Evolutionary conservation across 208 protist species (phyloP).

Genomic region (Entamoeba dispar): DNA sequence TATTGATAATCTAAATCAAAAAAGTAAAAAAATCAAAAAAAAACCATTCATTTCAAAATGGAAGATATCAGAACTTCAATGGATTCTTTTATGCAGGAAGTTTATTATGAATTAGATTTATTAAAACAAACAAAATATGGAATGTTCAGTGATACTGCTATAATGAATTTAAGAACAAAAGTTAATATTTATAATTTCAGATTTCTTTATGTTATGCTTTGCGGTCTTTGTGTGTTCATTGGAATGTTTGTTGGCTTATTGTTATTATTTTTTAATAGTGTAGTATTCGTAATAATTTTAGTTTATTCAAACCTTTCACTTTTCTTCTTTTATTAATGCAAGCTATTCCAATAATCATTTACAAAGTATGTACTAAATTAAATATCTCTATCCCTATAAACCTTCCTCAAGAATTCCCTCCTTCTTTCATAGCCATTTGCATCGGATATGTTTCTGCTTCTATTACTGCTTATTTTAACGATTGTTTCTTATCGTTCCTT

Average conservation of each 20-base stretch:
- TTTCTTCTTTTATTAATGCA: too few relatives aligned
- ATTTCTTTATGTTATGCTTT: neutral
- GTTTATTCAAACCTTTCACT: neutral
- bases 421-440: neutral
- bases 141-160: neutral
- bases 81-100: too few relatives aligned
- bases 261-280: neutral
- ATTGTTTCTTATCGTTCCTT: neutral
- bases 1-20: too few relatives aligned
- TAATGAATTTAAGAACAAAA: neutral
- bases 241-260: neutral
- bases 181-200: neutral
- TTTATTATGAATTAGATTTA: neutral
- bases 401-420: neutral
- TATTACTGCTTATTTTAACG: neutral
- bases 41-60: too few relatives aligned
- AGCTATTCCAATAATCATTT: too few relatives aligned
- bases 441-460: neutral
- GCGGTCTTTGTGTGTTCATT: too few relatives aligned
- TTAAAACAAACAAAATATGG: neutral
- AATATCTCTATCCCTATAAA: neutral
- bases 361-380: too few relatives aligned
- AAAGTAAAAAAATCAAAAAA: too few relatives aligned
- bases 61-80: too few relatives aligned
- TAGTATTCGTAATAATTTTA: neutral